A percentile compares a stretch with the other conserved stretches of the same genome.
These are phyloP conservation scores for Phialophora verrucosa DNA, from an alignment of 2,329 filamentous ascomycete genomes.

Conservation along the genomic window DNA sequence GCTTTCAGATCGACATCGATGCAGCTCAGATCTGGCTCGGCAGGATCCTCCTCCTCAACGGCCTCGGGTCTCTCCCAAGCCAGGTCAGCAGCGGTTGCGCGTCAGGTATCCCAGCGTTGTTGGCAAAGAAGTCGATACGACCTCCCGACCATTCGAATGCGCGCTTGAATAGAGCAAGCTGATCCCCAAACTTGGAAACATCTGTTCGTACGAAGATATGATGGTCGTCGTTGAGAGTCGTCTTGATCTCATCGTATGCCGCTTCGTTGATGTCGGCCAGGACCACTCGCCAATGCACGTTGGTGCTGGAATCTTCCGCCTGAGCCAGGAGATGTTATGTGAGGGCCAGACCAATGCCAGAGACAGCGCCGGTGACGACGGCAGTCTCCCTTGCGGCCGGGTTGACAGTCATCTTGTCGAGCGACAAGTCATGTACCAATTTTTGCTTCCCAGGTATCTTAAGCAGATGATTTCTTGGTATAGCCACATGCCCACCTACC, in stretches of 20 bases:
- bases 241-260: constrained; percentile 10
- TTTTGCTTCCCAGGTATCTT: not conserved
- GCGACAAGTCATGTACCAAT: not conserved
- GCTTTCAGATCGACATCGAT: constrained; percentile 44
- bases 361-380: constrained; percentile 57
- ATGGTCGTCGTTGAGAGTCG: constrained; percentile 17
- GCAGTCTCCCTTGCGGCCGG: constrained; percentile 8
- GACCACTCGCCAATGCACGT: constrained; percentile 61
- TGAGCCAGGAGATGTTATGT: constrained; percentile 54
- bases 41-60: constrained; percentile 30
- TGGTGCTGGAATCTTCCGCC: constrained; percentile 29
- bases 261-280: constrained; percentile 57
- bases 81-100: constrained; percentile 37
- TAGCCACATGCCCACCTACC: not conserved
- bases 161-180: constrained; percentile 58
- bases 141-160: constrained; percentile 50
- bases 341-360: constrained; percentile 66
- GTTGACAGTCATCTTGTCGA: constrained; percentile 3
- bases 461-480: not conserved
- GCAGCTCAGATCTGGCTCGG: constrained; percentile 43
- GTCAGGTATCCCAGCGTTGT: constrained; percentile 62
- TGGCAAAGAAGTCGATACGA: constrained; percentile 55
- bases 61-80: not conserved
- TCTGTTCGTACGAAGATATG: constrained; percentile 52
- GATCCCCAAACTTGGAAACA: constrained; percentile 58